A percentile compares a stretch with the other conserved stretches of the same genome.
Conservation (phyloP, 148 eudicot species). For the Camellia granthamiana region DNA sequence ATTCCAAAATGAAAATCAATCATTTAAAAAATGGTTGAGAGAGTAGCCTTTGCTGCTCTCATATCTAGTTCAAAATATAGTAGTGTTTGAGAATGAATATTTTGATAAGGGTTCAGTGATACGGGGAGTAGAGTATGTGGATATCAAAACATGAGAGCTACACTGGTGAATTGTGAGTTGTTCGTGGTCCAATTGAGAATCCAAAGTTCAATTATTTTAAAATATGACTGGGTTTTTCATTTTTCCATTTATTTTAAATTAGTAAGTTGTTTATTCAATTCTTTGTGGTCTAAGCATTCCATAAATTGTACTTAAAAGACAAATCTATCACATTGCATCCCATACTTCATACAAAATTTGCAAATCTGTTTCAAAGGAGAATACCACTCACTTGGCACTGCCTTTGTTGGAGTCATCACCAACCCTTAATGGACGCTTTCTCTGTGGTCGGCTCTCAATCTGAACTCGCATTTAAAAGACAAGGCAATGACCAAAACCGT, state of each 20-base stretch:
- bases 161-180: background rate
- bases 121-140: background rate
- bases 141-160: background rate
- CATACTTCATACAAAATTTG: background rate
- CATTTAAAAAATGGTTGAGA: background rate
- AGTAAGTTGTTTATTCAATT: background rate
- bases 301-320: background rate
- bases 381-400: constrained; percentile 70
- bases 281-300: background rate
- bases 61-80: background rate
- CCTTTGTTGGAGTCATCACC: constrained; percentile 87
- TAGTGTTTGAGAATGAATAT: background rate
- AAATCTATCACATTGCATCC: background rate
- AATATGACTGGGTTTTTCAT: background rate
- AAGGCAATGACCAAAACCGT: background rate
- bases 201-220: background rate
- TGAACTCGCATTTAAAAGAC: constrained; percentile 26
- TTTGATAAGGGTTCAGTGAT: background rate
- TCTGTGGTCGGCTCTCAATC: constrained; percentile 98
- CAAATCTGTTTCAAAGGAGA: background rate
- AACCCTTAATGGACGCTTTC: constrained; percentile 73
- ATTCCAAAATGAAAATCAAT: background rate
- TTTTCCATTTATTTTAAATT: background rate
- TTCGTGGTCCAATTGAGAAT: background rate
- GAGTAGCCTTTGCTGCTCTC: background rate